A percentile compares a stretch with the other conserved stretches of the same genome.
These are phyloP conservation scores for Trichoderma aggressivum DNA, from an alignment of 2,329 filamentous ascomycete species.

Conservation along the genomic window DNA sequence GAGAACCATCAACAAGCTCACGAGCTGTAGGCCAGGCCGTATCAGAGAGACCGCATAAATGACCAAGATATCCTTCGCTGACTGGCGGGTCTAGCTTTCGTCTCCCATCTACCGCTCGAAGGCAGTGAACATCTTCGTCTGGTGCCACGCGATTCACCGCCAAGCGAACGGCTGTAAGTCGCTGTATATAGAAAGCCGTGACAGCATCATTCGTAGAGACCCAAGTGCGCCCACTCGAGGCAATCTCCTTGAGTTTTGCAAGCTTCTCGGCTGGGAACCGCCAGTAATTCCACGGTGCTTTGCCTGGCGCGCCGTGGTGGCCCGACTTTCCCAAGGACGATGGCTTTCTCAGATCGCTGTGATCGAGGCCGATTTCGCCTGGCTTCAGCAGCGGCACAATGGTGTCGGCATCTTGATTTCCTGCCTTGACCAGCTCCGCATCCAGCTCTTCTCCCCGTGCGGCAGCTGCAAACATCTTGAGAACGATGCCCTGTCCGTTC, in stretches of 20 bases:
- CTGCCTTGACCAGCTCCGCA: not conserved
- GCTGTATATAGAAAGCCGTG: not conserved
- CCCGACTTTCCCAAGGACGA: not conserved
- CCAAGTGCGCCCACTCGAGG: not conserved
- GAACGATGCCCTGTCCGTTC: not conserved
- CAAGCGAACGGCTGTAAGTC: not conserved
- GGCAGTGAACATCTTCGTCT: not conserved
- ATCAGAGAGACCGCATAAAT: not conserved
- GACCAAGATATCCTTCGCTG: not conserved
- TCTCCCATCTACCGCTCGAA: not conserved
- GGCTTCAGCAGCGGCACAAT: not conserved
- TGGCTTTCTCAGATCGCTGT: not conserved
- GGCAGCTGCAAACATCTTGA: not conserved
- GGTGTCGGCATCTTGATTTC: not conserved
- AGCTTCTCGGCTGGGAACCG: not conserved
- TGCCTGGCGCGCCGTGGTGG: not conserved
- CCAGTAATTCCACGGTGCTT: not conserved
- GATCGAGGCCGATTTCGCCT: not conserved
- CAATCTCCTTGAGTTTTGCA: not conserved
- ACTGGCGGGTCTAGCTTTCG: not conserved
- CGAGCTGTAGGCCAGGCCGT: not conserved
- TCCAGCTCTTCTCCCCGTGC: not conserved
- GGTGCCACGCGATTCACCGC: not conserved
- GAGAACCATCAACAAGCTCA: not conserved
- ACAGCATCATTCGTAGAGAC: not conserved